Conservation (phyloP, 1,284 basidiomycete species). For the Ustilago lituana region DNA sequence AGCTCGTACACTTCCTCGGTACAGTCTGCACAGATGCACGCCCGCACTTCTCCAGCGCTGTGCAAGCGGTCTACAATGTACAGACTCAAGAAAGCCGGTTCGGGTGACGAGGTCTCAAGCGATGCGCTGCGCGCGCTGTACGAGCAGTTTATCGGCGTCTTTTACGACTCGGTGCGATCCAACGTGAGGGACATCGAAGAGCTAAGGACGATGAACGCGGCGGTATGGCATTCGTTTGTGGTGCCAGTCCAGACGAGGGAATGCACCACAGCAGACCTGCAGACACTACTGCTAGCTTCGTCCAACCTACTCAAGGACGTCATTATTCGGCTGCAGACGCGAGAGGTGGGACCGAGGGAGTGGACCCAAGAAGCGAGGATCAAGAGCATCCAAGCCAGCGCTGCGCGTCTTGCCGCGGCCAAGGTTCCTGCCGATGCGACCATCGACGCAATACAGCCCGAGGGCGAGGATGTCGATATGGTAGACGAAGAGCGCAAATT, state of each 20-base stretch:
- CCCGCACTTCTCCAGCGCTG: conserved; percentile 19
- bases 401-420: conserved; percentile 25
- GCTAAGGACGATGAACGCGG: conserved; percentile 46
- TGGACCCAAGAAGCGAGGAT: conserved; percentile 50
- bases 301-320: conserved; percentile 53
- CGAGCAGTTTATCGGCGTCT: conserved; percentile 38
- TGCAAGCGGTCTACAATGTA: conserved; percentile 6
- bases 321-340: conserved; percentile 49
- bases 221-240: conserved; percentile 57
- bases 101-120: conserved; percentile 14
- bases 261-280: conserved; percentile 20
- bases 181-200: conserved; percentile 55
- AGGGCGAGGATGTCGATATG: conserved; percentile 17
- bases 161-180: conserved; percentile 57
- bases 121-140: conserved; percentile 29
- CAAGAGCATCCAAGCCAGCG: conserved; percentile 36
- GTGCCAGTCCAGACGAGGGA: conserved; percentile 50
- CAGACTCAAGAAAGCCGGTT: conserved; percentile 21
- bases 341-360: conserved; percentile 49
- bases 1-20: conserved; percentile 29
- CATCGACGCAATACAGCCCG: neutral
- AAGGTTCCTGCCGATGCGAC: neutral
- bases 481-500: conserved; percentile 41
- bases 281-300: conserved; percentile 38
- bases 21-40: conserved; percentile 36